Evolutionary conservation across 2,329 filamentous ascomycete species (phyloP), one percentile per base, ranked within the genome.

Genomic region (Septoria linicola): DNA sequence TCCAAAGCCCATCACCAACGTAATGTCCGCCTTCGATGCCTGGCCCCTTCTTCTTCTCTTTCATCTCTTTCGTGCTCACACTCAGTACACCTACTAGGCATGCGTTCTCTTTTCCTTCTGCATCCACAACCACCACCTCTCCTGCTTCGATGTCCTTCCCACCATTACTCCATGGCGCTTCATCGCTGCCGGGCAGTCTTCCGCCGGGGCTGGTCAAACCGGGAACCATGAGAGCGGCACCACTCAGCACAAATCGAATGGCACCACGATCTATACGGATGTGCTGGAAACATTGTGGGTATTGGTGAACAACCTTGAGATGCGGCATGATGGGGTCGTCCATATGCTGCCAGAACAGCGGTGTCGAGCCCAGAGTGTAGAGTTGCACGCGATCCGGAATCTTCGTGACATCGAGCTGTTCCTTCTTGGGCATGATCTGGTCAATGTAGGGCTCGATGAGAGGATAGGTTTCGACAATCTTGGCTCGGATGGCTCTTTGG

Each of bases 11-110:
- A 76, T 99, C 93, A 0, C 93, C 93, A 47, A 97, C 70, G 74
- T 86, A 97, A 79, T 99, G 93, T 25, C 89, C 89, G 55, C 90
- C 87, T 75, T 97, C 92, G 61, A 97, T 88, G 13, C 91, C 93
- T 4, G 91, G 88, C 0, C 93, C 93, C 76, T 97, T 97, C 60
- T 89, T 90, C 75, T 92, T 92, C 60, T 83, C 85, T 80, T 93
- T 96, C 69, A 96, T 91, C 72, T 96, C 90, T 71, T 85, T 84
- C 0, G 93, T 96, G 2, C 90, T 87, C 66, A 86, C 83, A 64
- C 89, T 89, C 68, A 99, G 68, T 58, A 87, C 76, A 0, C 93
- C 93, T 0, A 99, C 86, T 49, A 95, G 82, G 71, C 91, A 96
- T 4, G 90, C 89, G 74, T 92, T 84, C 63, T 87, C 82, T 76